A percentile compares a stretch with the other conserved stretches of the same genome.
Evolutionary conservation across 139 green algal genomes (phyloP).

Genomic region (Chlamydomonas schloesseri): DNA sequence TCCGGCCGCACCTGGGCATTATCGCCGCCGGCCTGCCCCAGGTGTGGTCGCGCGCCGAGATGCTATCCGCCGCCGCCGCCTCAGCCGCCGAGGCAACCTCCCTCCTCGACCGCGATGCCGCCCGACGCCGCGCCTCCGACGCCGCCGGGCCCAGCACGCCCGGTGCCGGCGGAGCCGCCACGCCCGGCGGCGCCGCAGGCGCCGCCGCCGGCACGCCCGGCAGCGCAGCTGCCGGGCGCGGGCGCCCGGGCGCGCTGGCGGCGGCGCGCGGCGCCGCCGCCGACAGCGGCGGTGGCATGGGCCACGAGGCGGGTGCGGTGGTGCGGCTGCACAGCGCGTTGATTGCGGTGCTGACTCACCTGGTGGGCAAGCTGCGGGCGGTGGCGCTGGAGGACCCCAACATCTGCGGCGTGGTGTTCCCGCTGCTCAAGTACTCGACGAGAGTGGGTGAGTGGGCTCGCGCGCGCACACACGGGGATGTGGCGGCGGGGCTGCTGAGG

Average conservation of each 20-base stretch:
- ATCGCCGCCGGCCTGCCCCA: slow-evolving; percentile 74
- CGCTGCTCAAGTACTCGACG: slow-evolving; percentile 74
- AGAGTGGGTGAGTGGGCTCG: slow-evolving; percentile 55
- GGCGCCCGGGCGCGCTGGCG: not conserved
- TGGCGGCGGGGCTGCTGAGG: too few species aligned
- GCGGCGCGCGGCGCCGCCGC: not conserved
- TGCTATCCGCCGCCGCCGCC: slow-evolving; percentile 12
- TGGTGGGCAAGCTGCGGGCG: slow-evolving; percentile 70
- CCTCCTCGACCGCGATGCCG: not conserved
- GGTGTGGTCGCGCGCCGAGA: slow-evolving; percentile 23
- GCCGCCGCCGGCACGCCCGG: not conserved
- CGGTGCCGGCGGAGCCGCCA: not conserved
- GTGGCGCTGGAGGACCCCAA: slow-evolving; percentile 53
- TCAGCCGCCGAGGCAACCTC: not conserved
- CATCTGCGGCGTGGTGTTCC: slow-evolving; percentile 66
- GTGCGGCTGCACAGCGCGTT: slow-evolving; percentile 77
- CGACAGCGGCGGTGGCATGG: not conserved
- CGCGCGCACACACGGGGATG: too few species aligned
- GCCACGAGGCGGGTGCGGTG: slow-evolving; percentile 59
- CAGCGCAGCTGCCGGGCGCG: not conserved
- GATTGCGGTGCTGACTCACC: slow-evolving; percentile 79
- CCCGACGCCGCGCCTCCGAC: not conserved
- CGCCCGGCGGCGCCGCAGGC: not conserved
- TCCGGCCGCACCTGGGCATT: slow-evolving; percentile 71
- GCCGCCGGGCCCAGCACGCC: not conserved